Evolutionary conservation across 2,329 filamentous ascomycete species (phyloP).

Genomic region (Penicillium sp.): DNA sequence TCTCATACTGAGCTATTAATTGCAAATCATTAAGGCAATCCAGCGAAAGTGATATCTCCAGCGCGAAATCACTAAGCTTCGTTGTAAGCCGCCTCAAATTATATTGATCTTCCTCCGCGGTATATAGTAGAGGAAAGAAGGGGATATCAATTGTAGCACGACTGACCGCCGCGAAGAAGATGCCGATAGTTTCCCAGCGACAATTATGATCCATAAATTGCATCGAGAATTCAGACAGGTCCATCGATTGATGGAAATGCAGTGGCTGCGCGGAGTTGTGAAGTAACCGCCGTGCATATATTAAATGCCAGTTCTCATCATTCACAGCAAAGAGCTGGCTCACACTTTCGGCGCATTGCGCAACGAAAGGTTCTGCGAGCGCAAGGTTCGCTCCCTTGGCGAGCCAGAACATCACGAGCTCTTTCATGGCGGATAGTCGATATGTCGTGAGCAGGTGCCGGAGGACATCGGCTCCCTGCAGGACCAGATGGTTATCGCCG

Average conservation of each 20-base stretch:
- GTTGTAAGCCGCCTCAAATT: slow-evolving; percentile 26
- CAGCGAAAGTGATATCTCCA: slow-evolving; percentile 38
- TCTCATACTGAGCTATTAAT: slow-evolving; percentile 49
- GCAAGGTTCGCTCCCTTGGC: slow-evolving; percentile 27
- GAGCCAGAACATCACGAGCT: slow-evolving; percentile 27
- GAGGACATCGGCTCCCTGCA: slow-evolving; percentile 27
- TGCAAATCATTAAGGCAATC: slow-evolving; percentile 47
- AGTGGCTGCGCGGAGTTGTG: slow-evolving; percentile 23
- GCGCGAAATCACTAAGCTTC: slow-evolving; percentile 34
- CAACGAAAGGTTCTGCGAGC: slow-evolving; percentile 26
- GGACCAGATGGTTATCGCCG: slow-evolving; percentile 24
- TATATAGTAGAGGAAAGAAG: slow-evolving; percentile 31
- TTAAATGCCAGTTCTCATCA: slow-evolving; percentile 25
- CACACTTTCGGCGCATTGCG: slow-evolving; percentile 22
- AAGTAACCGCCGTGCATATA: slow-evolving; percentile 23
- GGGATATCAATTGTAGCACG: slow-evolving; percentile 37
- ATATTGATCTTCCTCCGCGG: slow-evolving; percentile 25
- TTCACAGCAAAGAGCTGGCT: slow-evolving; percentile 24
- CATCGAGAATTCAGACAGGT: slow-evolving; percentile 18
- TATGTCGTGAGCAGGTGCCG: slow-evolving; percentile 23
- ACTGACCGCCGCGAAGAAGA: slow-evolving; percentile 39
- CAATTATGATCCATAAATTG: slow-evolving; percentile 30
- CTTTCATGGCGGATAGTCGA: slow-evolving; percentile 23
- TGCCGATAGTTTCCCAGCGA: slow-evolving; percentile 42
- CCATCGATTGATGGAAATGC: slow-evolving; percentile 13